Conservation (phyloP, 2,329 filamentous ascomycete genomes). For the Ustilaginoidea virens region DNA sequence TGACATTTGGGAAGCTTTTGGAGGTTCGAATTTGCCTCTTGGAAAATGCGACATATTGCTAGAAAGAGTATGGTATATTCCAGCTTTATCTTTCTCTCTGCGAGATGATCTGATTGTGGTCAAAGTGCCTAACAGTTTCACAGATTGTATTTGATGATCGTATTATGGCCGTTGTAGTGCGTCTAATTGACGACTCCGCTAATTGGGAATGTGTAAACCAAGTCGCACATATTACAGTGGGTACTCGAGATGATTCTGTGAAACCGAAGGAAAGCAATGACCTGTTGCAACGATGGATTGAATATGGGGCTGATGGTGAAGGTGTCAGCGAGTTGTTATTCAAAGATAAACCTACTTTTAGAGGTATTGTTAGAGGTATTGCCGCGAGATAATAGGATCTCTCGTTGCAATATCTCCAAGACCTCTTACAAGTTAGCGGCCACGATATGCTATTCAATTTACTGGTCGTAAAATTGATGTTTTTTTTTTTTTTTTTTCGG, state of each 20-base stretch:
- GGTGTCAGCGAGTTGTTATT: conserved; percentile 33
- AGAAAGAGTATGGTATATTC: conserved; percentile 43
- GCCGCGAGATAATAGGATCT: conserved; percentile 24
- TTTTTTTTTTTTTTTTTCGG: no score
- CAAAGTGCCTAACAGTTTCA: no score
- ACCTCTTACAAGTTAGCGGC: not conserved
- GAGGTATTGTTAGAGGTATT: conserved; percentile 32
- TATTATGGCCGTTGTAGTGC: conserved; percentile 82
- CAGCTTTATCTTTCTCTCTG: no score
- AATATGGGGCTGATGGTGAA: conserved; percentile 28
- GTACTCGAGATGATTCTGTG: conserved; percentile 56
- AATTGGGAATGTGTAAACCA: conserved; percentile 59
- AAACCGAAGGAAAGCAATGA: conserved; percentile 95
- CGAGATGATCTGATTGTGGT: no score
- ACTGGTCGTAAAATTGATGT: no score
- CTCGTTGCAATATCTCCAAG: not conserved
- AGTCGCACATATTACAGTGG: conserved; percentile 78
- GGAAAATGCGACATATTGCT: conserved; percentile 50
- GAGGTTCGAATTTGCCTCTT: conserved; percentile 22
- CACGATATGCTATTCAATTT: no score
- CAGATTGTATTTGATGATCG: conserved; percentile 68
- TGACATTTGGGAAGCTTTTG: conserved; percentile 34
- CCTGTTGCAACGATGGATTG: conserved; percentile 60
- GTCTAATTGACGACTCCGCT: conserved; percentile 42
- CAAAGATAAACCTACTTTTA: conserved; percentile 30